Percentiles rank a stretch among this genome's conserved stretches.
Conservation (phyloP, 352 stramenopile species). For the Pythium aristosporum region DNA sequence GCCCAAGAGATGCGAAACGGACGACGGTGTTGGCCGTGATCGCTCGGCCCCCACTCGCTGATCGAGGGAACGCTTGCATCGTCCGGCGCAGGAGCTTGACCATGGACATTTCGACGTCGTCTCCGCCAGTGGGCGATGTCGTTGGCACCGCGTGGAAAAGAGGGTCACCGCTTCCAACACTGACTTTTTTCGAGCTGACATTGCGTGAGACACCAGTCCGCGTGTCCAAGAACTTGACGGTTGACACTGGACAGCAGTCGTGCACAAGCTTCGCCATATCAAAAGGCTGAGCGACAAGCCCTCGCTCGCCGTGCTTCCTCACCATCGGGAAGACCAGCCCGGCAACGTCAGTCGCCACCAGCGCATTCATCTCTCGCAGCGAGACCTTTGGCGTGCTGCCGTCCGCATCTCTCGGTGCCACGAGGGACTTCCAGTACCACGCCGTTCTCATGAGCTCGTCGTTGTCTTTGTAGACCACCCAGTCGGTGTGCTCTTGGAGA, state of each 20-base stretch:
- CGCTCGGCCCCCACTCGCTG: slow-evolving; percentile 1
- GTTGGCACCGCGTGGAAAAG: slow-evolving; percentile 25
- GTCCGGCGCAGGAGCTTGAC: slow-evolving; percentile 12
- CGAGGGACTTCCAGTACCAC: slow-evolving; percentile 52
- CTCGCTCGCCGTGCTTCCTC: background rate
- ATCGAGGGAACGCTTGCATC: slow-evolving; percentile 22
- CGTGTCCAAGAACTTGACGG: slow-evolving; percentile 67
- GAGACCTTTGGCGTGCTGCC: slow-evolving; percentile 33
- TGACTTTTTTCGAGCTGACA: slow-evolving; percentile 4
- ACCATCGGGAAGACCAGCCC: slow-evolving; percentile 55
- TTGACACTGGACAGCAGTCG: slow-evolving; percentile 57
- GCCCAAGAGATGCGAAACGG: background rate
- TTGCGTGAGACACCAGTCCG: slow-evolving; percentile 40
- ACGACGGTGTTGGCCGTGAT: slow-evolving; percentile 12
- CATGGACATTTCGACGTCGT: background rate
- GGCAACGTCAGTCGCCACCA: slow-evolving; percentile 56
- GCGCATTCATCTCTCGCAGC: slow-evolving; percentile 58
- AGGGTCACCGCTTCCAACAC: background rate
- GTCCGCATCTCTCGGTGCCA: background rate
- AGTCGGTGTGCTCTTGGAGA: slow-evolving; percentile 71
- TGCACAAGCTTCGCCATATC: slow-evolving; percentile 59
- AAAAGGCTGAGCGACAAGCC: slow-evolving; percentile 30
- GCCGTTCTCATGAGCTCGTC: slow-evolving; percentile 68
- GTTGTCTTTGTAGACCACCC: slow-evolving; percentile 85
- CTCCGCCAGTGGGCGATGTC: background rate